Base-by-base conservation (phyloP, 768 basidiomycete species). In the Sarcodon aspratus region DNA sequence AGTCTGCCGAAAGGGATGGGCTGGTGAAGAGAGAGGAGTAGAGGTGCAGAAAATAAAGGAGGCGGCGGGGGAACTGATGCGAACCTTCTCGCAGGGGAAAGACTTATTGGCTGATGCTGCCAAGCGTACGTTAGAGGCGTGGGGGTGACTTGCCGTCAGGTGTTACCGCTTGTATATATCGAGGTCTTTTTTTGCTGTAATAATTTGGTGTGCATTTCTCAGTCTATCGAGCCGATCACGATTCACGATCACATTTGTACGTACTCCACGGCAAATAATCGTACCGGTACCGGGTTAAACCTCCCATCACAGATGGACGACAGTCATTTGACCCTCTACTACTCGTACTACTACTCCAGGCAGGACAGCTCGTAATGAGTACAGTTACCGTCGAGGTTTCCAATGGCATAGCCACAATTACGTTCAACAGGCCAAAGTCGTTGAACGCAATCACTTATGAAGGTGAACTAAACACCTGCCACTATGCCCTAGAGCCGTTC, bases 321-420 rank as follows among this genome's bases (percentile, higher is more conserved):
- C 21, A 5, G 21, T 27, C 21, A 27, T 27, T 27, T 27, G 21
- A 27, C 21, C 5, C 21, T 27, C 21, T 27, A 27, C 21, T 27
- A 27, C 21, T 27, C 3, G 21, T 5, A 27, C 21, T 2, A 27
- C 21, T 27, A n/a, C 21, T 27, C 21, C 5, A 5, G 21, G 21
- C 21, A 27, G 21, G 21, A 27, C 5, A 27, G 5, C 21, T 27
- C 3, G 21, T 21, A 59, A 73, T 73, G 72, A 73, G 70, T 53
- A 68, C 68, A 15, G 58, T 80, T 34, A 66, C 59, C 0, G 66
- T 82, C 46, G 57, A 74, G 17, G 62, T 82, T 50, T 69, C 70
- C 21, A 67, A 74, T 47, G 69, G 73, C 31, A 82, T 85, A 52
- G 83, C 83, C 12, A 83, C 80, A 1, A 79, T 85, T 48, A 81